Conservation (phyloP, 2,329 filamentous ascomycete genomes). For the Nannizziopsis arthrosporioides region DNA sequence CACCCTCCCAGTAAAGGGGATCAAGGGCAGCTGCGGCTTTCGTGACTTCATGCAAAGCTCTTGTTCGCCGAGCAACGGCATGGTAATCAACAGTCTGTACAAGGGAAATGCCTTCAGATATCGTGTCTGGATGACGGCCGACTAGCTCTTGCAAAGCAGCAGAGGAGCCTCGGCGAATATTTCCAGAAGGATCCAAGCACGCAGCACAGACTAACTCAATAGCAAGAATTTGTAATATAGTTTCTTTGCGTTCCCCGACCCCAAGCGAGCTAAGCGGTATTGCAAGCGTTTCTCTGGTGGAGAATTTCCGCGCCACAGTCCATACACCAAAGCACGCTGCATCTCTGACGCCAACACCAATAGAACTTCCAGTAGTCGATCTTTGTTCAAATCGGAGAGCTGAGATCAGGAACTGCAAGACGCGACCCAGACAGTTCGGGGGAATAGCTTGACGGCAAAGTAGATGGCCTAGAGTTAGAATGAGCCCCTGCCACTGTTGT, state of each 20-base stretch:
- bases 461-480: constrained; percentile 74
- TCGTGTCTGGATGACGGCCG: constrained; percentile 77
- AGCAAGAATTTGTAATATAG: constrained; percentile 63
- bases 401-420: constrained; percentile 64
- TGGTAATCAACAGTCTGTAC: constrained; percentile 92
- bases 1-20: constrained; percentile 51
- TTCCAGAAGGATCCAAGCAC: constrained; percentile 79
- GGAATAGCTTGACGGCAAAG: constrained; percentile 76
- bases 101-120: constrained; percentile 68
- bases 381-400: constrained; percentile 83
- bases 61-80: constrained; percentile 72
- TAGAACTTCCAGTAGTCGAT: constrained; percentile 67
- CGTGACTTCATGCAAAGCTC: constrained; percentile 69
- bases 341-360: constrained; percentile 84
- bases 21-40: constrained; percentile 56
- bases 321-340: constrained; percentile 94
- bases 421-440: constrained; percentile 54
- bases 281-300: constrained; percentile 60
- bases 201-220: constrained; percentile 70
- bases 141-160: constrained; percentile 90
- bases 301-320: constrained; percentile 79
- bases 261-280: constrained; percentile 38
- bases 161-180: constrained; percentile 83
- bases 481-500: constrained; percentile 83
- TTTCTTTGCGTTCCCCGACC: constrained; percentile 22